Evolutionary conservation across 2,329 filamentous ascomycete species (phyloP).

Genomic region (Didymosphaeria variabile): DNA sequence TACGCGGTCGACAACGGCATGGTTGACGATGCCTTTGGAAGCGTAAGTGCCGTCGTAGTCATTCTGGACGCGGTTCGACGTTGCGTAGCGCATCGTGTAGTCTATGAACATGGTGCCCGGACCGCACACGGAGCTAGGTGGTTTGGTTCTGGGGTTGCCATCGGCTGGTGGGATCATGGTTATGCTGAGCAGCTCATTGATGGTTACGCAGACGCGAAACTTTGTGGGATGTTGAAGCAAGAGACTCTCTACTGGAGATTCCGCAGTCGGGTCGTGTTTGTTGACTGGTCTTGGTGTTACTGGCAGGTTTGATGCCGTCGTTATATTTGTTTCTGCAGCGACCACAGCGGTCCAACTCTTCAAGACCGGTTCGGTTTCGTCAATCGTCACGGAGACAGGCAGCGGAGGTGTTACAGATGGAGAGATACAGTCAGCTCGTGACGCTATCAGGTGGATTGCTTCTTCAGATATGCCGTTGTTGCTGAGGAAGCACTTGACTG

Average conservation of each 20-base stretch:
- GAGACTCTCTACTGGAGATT: slow-evolving; percentile 66
- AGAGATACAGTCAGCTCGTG: slow-evolving; percentile 61
- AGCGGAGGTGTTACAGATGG: slow-evolving; percentile 47
- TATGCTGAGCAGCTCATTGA: slow-evolving; percentile 68
- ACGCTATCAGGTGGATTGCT: slow-evolving; percentile 64
- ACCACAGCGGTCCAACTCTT: slow-evolving; percentile 66
- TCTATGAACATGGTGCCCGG: slow-evolving; percentile 67
- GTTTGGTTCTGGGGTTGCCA: slow-evolving; percentile 46
- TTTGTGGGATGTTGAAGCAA: slow-evolving; percentile 66
- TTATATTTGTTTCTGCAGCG: slow-evolving; percentile 64
- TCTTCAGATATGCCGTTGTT: slow-evolving; percentile 55
- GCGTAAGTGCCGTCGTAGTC: slow-evolving; percentile 64
- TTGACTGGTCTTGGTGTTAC: slow-evolving; percentile 66
- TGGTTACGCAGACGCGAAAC: slow-evolving; percentile 68
- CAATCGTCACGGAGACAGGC: slow-evolving; percentile 4
- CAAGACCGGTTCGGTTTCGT: slow-evolving; percentile 56
- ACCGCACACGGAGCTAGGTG: slow-evolving; percentile 64
- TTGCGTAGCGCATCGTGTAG: slow-evolving; percentile 64
- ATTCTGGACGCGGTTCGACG: slow-evolving; percentile 59
- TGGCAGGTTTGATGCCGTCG: slow-evolving; percentile 67
- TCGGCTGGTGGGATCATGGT: slow-evolving; percentile 65
- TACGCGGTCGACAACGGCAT: slow-evolving; percentile 63
- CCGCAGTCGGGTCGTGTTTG: slow-evolving; percentile 64
- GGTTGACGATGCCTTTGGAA: slow-evolving; percentile 58
- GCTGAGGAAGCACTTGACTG: slow-evolving; percentile 61